Evolutionary conservation across 108 stramenopile species (phyloP).

Genomic region (Ochromonas danica): DNA sequence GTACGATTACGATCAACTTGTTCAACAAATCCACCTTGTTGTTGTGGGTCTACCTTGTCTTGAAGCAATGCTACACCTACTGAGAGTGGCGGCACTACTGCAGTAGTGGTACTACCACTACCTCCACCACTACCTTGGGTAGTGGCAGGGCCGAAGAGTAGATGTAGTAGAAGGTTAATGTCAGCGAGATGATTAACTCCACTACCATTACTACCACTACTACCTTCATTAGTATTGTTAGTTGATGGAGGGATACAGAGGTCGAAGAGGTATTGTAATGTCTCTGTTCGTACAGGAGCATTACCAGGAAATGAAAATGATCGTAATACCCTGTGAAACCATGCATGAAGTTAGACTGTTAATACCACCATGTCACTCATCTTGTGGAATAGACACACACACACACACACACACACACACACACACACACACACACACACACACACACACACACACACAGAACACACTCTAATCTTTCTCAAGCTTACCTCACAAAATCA

Average conservation of each 20-base stretch:
- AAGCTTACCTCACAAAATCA: neutral
- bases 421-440: too few relatives aligned
- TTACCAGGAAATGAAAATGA: neutral
- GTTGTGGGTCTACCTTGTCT: neutral
- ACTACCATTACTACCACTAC: too few relatives aligned
- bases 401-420: too few relatives aligned
- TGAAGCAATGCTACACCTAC: neutral
- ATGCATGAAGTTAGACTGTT: neutral
- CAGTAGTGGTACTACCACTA: neutral
- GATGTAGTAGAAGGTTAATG: neutral
- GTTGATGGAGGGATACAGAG: neutral
- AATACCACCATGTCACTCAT: neutral
- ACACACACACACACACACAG: too few relatives aligned
- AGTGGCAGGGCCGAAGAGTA: neutral
- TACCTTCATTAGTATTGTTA: neutral
- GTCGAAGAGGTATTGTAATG: neutral
- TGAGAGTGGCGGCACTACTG: neutral
- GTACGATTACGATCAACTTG: neutral
- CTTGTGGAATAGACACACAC: neutral
- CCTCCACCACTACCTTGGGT: neutral
- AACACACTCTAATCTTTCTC: too few relatives aligned
- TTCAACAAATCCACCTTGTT: neutral
- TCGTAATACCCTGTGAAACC: neutral
- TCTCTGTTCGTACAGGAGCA: neutral
- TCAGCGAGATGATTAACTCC: neutral